These are phyloP conservation scores for Penicillium sp. DNA, from an alignment of 2,329 filamentous ascomycete genomes.

Conservation along the genomic window DNA sequence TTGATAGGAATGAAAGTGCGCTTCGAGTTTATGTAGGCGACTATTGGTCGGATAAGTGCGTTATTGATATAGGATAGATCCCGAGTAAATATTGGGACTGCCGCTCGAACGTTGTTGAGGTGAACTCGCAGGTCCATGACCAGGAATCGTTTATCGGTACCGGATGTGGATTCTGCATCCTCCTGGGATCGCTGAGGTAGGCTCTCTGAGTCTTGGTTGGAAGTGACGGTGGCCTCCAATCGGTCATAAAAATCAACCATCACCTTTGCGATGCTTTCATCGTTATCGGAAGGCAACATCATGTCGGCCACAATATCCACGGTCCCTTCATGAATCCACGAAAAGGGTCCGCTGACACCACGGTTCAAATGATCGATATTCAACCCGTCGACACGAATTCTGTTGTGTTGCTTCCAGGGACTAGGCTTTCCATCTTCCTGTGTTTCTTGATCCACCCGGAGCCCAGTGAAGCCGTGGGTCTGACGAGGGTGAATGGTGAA, in stretches of 20 bases:
- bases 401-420: slow-evolving; percentile 92
- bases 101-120: slow-evolving; percentile 88
- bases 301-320: slow-evolving; percentile 95
- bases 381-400: slow-evolving; percentile 84
- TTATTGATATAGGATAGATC: slow-evolving; percentile 95
- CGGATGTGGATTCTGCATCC: slow-evolving; percentile 24
- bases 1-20: slow-evolving; percentile 92
- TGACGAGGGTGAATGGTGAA: slow-evolving; percentile 97
- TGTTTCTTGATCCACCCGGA: slow-evolving; percentile 52
- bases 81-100: slow-evolving; percentile 84
- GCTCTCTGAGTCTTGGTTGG: slow-evolving; percentile 56
- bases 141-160: slow-evolving; percentile 65
- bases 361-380: slow-evolving; percentile 95
- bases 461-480: slow-evolving; percentile 70
- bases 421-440: slow-evolving; percentile 60
- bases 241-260: slow-evolving; percentile 97
- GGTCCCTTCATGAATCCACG: slow-evolving; percentile 96
- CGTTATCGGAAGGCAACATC: slow-evolving; percentile 82
- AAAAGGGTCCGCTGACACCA: slow-evolving; percentile 87
- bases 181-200: slow-evolving; percentile 16
- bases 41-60: slow-evolving; percentile 87
- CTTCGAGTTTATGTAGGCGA: slow-evolving; percentile 95
- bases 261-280: slow-evolving; percentile 86
- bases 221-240: slow-evolving; percentile 84
- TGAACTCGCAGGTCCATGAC: slow-evolving; percentile 94